Conservation (phyloP, 495 filamentous ascomycete genomes). For the Penicillium paxilli region DNA sequence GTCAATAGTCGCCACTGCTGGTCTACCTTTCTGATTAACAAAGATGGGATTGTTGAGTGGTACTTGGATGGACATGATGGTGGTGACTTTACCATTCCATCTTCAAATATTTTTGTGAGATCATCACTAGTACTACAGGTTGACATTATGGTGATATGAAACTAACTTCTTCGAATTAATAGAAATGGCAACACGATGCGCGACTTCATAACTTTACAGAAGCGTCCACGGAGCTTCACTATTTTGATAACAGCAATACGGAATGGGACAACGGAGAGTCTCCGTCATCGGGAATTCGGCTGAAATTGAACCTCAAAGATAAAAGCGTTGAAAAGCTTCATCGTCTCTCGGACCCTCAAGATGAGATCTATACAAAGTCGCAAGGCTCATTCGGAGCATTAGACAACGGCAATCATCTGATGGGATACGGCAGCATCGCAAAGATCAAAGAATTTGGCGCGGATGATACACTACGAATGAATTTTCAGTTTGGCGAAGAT, state of each 20-base stretch:
- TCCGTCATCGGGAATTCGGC: slow-evolving; percentile 21
- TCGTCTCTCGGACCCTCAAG: slow-evolving; percentile 15
- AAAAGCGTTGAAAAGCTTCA: slow-evolving; percentile 9
- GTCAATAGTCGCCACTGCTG: slow-evolving; percentile 32
- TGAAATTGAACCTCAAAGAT: slow-evolving; percentile 18
- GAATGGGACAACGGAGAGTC: slow-evolving; percentile 10
- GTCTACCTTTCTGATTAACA: slow-evolving; percentile 24
- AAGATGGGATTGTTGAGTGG: slow-evolving; percentile 29
- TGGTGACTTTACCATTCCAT: slow-evolving; percentile 32
- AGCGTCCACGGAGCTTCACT: slow-evolving; percentile 16
- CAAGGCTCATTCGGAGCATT: slow-evolving; percentile 42
- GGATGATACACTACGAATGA: slow-evolving; percentile 16
- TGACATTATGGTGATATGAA: background rate
- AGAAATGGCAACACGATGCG: slow-evolving; percentile 29
- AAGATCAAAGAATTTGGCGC: slow-evolving; percentile 43
- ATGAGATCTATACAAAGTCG: slow-evolving; percentile 33
- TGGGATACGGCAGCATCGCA: slow-evolving; percentile 43
- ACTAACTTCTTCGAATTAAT: too few relatives aligned
- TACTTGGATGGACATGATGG: slow-evolving; percentile 30
- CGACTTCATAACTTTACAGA: slow-evolving; percentile 15
- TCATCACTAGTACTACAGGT: too few relatives aligned
- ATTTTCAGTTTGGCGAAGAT: slow-evolving; percentile 19
- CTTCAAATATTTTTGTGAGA: slow-evolving; percentile 1
- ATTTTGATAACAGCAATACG: slow-evolving; percentile 30
- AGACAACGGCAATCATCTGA: slow-evolving; percentile 34